Percentiles rank a stretch among this genome's conserved stretches.
Evolutionary conservation across 495 filamentous ascomycete species (phyloP).

Genomic region (Podospora didyma): DNA sequence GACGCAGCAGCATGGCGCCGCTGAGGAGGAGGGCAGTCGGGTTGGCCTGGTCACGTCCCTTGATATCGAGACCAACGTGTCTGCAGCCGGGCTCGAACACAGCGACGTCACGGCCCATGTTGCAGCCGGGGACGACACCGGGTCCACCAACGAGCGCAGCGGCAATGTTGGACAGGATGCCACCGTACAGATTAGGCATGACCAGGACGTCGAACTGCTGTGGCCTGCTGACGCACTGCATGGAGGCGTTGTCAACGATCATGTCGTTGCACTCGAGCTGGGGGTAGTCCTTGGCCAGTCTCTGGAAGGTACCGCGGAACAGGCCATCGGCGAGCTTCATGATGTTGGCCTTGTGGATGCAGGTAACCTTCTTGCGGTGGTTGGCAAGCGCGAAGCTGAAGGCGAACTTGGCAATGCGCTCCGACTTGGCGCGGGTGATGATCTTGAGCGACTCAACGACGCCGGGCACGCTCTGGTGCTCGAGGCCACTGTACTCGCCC

Average conservation of each 20-base stretch:
- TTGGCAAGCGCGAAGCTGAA: conserved; percentile 97
- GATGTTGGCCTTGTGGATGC: conserved; percentile 99
- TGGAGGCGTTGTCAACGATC: conserved; percentile 99
- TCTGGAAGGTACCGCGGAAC: conserved; percentile 95
- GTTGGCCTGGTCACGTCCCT: conserved; percentile 98
- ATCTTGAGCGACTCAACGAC: conserved; percentile 99
- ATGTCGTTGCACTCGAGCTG: conserved; percentile 93
- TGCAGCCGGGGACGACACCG: conserved; percentile 95
- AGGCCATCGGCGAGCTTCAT: conserved; percentile 99
- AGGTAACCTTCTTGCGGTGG: conserved; percentile 97
- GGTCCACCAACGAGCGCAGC: conserved; percentile 97
- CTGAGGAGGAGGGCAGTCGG: conserved; percentile 92
- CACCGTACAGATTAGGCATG: conserved; percentile 99
- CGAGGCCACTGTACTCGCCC: conserved; percentile 96
- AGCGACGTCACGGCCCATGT: conserved; percentile 97
- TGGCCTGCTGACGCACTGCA: conserved; percentile 93
- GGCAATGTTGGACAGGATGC: conserved; percentile 97
- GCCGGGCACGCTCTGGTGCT: conserved; percentile 95
- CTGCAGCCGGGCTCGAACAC: conserved; percentile 98
- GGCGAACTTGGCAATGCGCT: conserved; percentile 97
- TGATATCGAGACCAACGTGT: conserved; percentile 98
- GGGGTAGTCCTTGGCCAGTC: conserved; percentile 86
- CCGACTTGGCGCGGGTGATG: conserved; percentile 96
- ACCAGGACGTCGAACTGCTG: conserved; percentile 99
- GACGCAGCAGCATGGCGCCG: conserved; percentile 92